These are phyloP conservation scores for Pichia scutulata DNA, from an alignment of 805 yeast genomes.

Conservation along the genomic window DNA sequence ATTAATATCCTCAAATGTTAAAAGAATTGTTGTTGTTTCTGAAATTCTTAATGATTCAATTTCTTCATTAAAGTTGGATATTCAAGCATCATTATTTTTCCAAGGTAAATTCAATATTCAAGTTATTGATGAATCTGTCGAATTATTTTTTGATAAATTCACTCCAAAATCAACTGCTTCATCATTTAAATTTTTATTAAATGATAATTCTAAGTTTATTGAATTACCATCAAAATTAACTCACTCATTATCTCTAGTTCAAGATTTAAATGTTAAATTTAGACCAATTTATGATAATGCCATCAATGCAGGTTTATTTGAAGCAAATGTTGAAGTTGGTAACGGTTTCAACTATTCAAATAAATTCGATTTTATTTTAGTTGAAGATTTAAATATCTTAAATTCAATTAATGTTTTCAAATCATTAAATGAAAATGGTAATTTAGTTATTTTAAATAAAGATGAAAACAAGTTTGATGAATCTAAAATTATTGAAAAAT, in stretches of 20 bases:
- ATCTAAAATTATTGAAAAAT: slow-evolving; percentile 40
- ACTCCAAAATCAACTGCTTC: slow-evolving; percentile 31
- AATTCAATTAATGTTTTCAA: slow-evolving; percentile 54
- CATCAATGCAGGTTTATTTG: slow-evolving; percentile 66
- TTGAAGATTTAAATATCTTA: slow-evolving; percentile 53
- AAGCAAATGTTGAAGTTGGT: slow-evolving; percentile 46
- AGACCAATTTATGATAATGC: slow-evolving; percentile 67
- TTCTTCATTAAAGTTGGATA: slow-evolving; percentile 53
- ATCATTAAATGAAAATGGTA: slow-evolving; percentile 48
- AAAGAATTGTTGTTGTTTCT: slow-evolving; percentile 59
- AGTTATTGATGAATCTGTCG: slow-evolving; percentile 43
- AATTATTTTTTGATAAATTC: slow-evolving; percentile 21
- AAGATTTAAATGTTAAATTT: slow-evolving; percentile 42
- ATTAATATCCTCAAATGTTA: slow-evolving; percentile 49
- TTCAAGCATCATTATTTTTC: slow-evolving; percentile 61
- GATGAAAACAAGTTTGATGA: slow-evolving; percentile 34
- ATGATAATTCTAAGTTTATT: slow-evolving; percentile 51
- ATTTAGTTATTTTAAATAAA: slow-evolving; percentile 38
- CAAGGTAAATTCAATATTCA: slow-evolving; percentile 34
- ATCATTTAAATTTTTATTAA: slow-evolving; percentile 54
- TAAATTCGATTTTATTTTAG: slow-evolving; percentile 54
- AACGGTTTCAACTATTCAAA: slow-evolving; percentile 32
- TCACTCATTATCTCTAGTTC: slow-evolving; percentile 60
- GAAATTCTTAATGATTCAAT: slow-evolving; percentile 33
- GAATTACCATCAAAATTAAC: slow-evolving; percentile 59